phyloP scores from a whole-genome alignment of 352 stramenopile genomes.

The Pythium sp. region DNA sequence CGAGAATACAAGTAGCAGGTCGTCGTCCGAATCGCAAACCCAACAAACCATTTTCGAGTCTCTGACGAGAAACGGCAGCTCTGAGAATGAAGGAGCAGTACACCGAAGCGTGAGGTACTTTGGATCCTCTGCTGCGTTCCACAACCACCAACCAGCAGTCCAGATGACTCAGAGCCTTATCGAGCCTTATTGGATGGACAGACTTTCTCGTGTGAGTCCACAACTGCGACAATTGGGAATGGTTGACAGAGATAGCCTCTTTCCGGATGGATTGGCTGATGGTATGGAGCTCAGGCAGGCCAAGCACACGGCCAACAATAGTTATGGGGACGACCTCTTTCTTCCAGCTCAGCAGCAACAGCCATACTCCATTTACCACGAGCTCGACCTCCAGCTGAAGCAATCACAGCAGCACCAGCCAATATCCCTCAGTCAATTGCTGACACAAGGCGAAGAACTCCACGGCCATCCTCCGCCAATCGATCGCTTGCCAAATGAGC shows the following conservation, averaged over 20 bases:
- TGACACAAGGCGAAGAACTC: neutral
- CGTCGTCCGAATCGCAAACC: neutral
- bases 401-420: neutral
- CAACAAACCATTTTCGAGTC: neutral
- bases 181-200: neutral
- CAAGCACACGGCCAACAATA: neutral
- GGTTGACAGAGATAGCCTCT: neutral
- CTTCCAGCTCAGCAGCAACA: neutral
- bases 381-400: neutral
- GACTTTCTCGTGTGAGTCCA: neutral
- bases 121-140: neutral
- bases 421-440: conserved; percentile 17
- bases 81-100: neutral
- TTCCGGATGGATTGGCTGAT: neutral
- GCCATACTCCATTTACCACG: neutral
- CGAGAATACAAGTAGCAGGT: neutral
- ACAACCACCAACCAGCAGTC: neutral
- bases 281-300: neutral
- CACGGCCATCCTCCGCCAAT: neutral
- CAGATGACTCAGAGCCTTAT: neutral
- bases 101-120: neutral
- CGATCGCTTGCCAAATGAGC: neutral
- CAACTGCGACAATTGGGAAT: neutral
- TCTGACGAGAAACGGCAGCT: neutral
- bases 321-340: neutral